Conservation (phyloP, 305 asterid genomes). For the Fraxinus ornus region DNA sequence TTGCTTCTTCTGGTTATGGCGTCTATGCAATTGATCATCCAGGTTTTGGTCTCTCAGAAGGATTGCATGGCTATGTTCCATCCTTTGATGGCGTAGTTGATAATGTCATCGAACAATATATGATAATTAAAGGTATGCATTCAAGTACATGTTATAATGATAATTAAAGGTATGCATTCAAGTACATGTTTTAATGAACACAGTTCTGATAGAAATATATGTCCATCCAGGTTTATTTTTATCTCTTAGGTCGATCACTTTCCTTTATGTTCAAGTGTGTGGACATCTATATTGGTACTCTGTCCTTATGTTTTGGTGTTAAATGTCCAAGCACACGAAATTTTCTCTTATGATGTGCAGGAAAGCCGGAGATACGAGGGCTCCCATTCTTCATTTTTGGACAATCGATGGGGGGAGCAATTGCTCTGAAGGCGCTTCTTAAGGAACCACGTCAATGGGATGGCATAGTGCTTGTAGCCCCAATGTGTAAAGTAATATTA, state of each 20-base stretch:
- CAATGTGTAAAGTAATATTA: constrained; percentile 80
- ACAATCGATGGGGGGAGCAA: constrained; percentile 97
- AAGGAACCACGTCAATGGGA: constrained; percentile 79
- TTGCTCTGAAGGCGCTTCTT: constrained; percentile 80
- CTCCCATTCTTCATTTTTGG: constrained; percentile 81
- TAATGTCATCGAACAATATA: constrained; percentile 70
- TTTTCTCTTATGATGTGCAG: constrained; percentile 36
- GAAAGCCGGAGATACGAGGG: constrained; percentile 78
- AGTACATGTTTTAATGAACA: too few relatives aligned
- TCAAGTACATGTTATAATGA: neutral
- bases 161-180: too few relatives aligned
- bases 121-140: constrained; percentile 60
- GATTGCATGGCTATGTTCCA: constrained; percentile 86
- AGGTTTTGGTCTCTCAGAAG: constrained; percentile 93
- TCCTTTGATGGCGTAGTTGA: constrained; percentile 73
- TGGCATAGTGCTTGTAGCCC: constrained; percentile 90
- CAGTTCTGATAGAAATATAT: neutral
- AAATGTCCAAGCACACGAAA: neutral
- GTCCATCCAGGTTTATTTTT: neutral
- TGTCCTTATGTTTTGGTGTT: neutral
- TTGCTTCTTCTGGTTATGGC: constrained; percentile 83
- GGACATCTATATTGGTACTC: neutral
- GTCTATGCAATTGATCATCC: constrained; percentile 94
- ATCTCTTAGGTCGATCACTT: neutral
- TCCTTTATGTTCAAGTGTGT: neutral